These are phyloP conservation scores for Vaccinium darrowii DNA, from an alignment of 148 eudicot species.

Conservation along the genomic window DNA sequence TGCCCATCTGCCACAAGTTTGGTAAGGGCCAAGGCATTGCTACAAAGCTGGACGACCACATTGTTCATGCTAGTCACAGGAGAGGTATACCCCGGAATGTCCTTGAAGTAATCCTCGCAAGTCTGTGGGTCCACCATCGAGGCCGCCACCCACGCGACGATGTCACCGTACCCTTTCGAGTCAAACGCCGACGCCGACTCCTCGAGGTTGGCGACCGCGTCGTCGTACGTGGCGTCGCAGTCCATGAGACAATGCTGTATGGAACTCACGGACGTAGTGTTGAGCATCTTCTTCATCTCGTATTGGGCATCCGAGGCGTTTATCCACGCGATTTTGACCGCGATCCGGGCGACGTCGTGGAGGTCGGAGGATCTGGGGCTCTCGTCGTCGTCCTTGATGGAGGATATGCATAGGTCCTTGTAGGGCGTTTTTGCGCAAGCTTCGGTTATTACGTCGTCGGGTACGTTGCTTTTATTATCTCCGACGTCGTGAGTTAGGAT, in stretches of 20 bases:
- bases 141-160: background rate
- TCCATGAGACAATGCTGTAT: slow-evolving; percentile 3
- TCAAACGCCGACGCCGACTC: background rate
- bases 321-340: background rate
- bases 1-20: background rate
- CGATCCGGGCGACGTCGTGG: background rate
- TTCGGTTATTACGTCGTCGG: no score
- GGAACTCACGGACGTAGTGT: background rate
- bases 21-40: background rate
- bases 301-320: background rate
- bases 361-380: background rate
- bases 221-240: background rate
- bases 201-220: background rate
- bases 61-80: background rate
- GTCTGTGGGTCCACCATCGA: background rate
- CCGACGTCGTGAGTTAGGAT: background rate
- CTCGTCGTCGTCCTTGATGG: background rate
- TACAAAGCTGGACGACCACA: background rate
- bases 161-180: background rate
- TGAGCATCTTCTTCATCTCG: background rate
- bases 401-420: slow-evolving; percentile 5
- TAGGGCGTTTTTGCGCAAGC: background rate
- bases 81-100: background rate
- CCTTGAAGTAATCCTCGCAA: slow-evolving; percentile 1
- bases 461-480: background rate